Evolutionary conservation across 2,329 filamentous ascomycete genomes (phyloP), one percentile per base, ranked within the genome.

Genomic region (Fusarium poae): DNA sequence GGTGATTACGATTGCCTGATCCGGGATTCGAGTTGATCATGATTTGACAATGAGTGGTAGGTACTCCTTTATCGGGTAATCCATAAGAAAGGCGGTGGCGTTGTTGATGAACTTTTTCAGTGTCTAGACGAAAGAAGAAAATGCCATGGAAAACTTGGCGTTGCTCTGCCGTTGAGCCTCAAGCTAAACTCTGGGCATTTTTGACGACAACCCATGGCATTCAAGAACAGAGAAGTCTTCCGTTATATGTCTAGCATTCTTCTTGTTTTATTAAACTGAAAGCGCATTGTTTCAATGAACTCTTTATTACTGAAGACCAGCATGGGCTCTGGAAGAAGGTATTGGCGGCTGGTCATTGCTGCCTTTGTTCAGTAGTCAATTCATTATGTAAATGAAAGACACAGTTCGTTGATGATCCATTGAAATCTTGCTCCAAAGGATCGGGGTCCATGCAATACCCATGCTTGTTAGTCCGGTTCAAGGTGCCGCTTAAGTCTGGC

Each of bases 91-190:
- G 50, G n/a, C 34, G 25, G 32, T 42, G 48, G 30, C n/a, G 43
- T 34, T 37, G 30, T 40, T 35, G 29, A 9, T 48, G 20, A 15
- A 15, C 3, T 43, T 25, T 6, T 23, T 23, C 7, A 9, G 46
- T 34, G 21, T 15, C 20, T 29, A 6, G 27, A 30, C 54, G 12
- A 46, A 53, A 35, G 53, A 60, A 46, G 60, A 35, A 68, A 62
- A 43, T 54, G 9, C 34, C 34, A 49, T 39, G 60, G 56, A 55
- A 39, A 20, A 68, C 48, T 61, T 69, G 66, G 63, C 50, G 62
- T 46, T 23, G 59, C 54, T 69, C 43, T 62, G 39, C 65, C 61
- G 65, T 45, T 62, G 66, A 69, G 66, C 65, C 65, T 32, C 65
- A 68, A 40, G 30, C 13, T 53, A 34, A 42, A 45, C 16, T n/a